phyloP scores from a whole-genome alignment of 1,284 basidiomycete species.

The Puccinia triticina region DNA sequence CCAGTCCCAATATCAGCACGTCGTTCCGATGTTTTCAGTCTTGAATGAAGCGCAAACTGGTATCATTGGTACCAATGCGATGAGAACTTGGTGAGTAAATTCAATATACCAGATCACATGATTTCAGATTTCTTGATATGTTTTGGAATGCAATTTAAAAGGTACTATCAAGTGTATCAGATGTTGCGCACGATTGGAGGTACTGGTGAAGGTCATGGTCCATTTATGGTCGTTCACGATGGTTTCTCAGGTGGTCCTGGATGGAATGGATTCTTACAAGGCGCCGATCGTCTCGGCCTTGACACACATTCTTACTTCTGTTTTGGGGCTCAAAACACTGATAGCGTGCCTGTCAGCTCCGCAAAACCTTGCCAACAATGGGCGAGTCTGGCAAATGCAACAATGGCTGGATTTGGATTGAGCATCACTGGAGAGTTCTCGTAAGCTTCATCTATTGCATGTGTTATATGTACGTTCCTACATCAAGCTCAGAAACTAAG shows the following conservation, averaged over 20 bases:
- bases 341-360: constrained; percentile 52
- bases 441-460: constrained; percentile 26
- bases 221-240: constrained; percentile 76
- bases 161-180: constrained; percentile 77
- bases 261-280: constrained; percentile 71
- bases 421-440: constrained; percentile 59
- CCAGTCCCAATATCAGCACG: constrained; percentile 57
- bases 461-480: not conserved
- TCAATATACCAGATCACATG: no score
- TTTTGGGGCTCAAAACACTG: constrained; percentile 53
- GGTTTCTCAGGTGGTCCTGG: constrained; percentile 74
- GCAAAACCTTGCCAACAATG: constrained; percentile 56
- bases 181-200: constrained; percentile 77
- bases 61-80: constrained; percentile 52
- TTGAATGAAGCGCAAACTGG: constrained; percentile 55
- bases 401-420: constrained; percentile 57
- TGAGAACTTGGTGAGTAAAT: constrained; percentile 36
- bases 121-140: constrained; percentile 12
- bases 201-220: constrained; percentile 75
- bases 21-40: constrained; percentile 57
- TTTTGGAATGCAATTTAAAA: constrained; percentile 57
- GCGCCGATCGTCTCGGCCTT: constrained; percentile 69
- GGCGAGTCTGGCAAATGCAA: constrained; percentile 55
- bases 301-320: constrained; percentile 68
- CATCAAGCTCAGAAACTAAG: not conserved